Evolutionary conservation across 257 asterid genomes (phyloP).

Genomic region (Voacanga thouarsii): DNA sequence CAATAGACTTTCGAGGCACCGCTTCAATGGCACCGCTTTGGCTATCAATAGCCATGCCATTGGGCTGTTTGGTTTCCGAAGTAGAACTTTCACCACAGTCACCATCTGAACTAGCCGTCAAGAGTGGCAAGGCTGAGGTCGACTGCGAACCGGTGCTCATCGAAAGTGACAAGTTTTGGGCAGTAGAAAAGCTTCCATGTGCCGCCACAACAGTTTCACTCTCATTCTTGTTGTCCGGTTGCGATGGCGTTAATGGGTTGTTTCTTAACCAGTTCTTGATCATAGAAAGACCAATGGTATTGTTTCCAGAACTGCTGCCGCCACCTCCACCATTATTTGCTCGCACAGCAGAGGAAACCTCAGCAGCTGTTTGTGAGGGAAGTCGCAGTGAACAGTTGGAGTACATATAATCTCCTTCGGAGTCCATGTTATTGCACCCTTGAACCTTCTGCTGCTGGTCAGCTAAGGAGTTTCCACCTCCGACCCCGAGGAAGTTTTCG

Average conservation of each 20-base stretch:
- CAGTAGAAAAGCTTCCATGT: constrained; percentile 9
- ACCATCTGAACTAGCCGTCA: constrained; percentile 13
- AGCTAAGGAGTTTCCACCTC: constrained; percentile 28
- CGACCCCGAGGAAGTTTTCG: constrained; percentile 57
- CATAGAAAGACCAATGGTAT: constrained; percentile 68
- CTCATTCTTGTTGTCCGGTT: constrained; percentile 17
- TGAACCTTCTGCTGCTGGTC: constrained; percentile 26
- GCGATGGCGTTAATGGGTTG: constrained; percentile 36
- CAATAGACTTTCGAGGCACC: constrained; percentile 61
- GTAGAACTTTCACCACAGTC: constrained; percentile 26
- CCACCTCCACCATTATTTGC: background rate
- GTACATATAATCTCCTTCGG: constrained; percentile 31
- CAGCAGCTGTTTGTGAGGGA: constrained; percentile 14
- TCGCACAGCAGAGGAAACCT: background rate
- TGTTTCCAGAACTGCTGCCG: constrained; percentile 3
- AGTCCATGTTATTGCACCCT: background rate
- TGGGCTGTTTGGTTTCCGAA: constrained; percentile 34
- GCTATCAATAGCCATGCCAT: constrained; percentile 18
- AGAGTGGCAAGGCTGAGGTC: constrained; percentile 23
- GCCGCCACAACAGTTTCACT: background rate
- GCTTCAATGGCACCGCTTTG: constrained; percentile 48
- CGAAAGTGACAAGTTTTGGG: constrained; percentile 60
- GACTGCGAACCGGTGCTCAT: constrained; percentile 66
- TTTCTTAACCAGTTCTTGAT: constrained; percentile 76
- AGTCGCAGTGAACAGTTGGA: background rate